Conservation (phyloP, 331 rosid species). For the Phaseolus coccineus region DNA sequence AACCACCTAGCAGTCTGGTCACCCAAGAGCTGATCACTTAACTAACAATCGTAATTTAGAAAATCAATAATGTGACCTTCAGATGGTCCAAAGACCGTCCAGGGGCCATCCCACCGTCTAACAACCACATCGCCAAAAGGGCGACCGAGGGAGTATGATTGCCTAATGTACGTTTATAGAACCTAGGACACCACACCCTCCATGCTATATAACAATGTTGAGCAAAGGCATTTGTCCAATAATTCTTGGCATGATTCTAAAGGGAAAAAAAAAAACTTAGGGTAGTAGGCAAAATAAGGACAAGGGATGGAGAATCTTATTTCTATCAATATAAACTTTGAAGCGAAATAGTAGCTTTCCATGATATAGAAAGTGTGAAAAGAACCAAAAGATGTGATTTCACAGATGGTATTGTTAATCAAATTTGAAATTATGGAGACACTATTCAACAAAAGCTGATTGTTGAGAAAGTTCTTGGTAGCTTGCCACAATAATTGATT, state of each 20-base stretch:
- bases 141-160: no score
- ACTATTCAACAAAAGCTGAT: background rate
- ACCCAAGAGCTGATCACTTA: no score
- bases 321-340: background rate
- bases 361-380: slow-evolving; percentile 4
- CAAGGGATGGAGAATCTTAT: background rate
- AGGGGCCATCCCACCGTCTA: no score
- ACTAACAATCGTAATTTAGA: no score
- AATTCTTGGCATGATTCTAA: background rate
- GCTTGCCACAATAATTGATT: background rate
- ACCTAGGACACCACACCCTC: background rate
- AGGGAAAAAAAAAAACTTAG: background rate
- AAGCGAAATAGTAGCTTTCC: slow-evolving; percentile 5
- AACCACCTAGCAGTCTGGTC: no score
- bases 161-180: no score
- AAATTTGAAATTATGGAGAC: slow-evolving; percentile 9
- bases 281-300: background rate
- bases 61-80: no score
- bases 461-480: background rate
- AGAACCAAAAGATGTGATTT: background rate
- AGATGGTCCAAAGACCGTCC: no score
- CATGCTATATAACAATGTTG: background rate
- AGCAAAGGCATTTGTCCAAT: background rate
- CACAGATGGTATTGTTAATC: slow-evolving; percentile 7
- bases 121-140: no score